A percentile compares a stretch with the other conserved stretches of the same genome.
phyloP scores from a whole-genome alignment of 2,329 filamentous ascomycete species.

The Aspergillus sp. region DNA sequence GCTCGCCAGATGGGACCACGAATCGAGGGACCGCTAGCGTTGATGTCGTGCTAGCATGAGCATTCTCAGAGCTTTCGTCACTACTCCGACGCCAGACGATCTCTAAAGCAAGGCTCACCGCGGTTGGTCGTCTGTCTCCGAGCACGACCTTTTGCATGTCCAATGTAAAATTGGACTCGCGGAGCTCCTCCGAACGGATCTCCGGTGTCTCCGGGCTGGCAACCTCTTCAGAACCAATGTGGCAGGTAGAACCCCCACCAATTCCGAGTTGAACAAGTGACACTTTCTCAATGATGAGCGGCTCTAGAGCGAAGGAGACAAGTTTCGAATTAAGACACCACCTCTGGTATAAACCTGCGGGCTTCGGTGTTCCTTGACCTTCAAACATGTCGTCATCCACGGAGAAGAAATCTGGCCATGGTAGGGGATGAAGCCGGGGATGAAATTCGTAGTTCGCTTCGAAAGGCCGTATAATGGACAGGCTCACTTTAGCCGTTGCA shows the following conservation, averaged over 20 bases:
- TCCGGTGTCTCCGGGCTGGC: slow-evolving; percentile 28
- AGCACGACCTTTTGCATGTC: slow-evolving; percentile 72
- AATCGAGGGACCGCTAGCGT: slow-evolving; percentile 76
- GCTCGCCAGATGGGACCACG: slow-evolving; percentile 76
- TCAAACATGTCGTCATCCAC: slow-evolving; percentile 45
- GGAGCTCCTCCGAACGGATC: slow-evolving; percentile 65
- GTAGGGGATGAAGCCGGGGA: slow-evolving; percentile 70
- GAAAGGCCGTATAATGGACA: slow-evolving; percentile 78
- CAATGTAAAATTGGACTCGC: slow-evolving; percentile 70
- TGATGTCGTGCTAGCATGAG: slow-evolving; percentile 58
- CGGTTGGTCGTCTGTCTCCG: slow-evolving; percentile 75
- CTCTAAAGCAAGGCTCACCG: slow-evolving; percentile 70
- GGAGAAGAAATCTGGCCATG: slow-evolving; percentile 87
- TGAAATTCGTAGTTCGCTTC: slow-evolving; percentile 87
- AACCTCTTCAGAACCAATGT: slow-evolving; percentile 33
- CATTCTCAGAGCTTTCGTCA: slow-evolving; percentile 18
- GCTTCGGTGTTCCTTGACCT: slow-evolving; percentile 25
- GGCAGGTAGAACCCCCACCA: slow-evolving; percentile 62
- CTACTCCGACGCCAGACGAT: slow-evolving; percentile 71
- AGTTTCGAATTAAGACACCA: slow-evolving; percentile 73
- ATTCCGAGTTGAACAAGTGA: slow-evolving; percentile 60
- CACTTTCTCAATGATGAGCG: slow-evolving; percentile 61
- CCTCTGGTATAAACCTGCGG: slow-evolving; percentile 69
- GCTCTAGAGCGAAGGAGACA: slow-evolving; percentile 71
- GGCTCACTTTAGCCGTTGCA: slow-evolving; percentile 65